phyloP scores from a whole-genome alignment of 2,329 filamentous ascomycete species.

The Ciborinia camelliae region DNA sequence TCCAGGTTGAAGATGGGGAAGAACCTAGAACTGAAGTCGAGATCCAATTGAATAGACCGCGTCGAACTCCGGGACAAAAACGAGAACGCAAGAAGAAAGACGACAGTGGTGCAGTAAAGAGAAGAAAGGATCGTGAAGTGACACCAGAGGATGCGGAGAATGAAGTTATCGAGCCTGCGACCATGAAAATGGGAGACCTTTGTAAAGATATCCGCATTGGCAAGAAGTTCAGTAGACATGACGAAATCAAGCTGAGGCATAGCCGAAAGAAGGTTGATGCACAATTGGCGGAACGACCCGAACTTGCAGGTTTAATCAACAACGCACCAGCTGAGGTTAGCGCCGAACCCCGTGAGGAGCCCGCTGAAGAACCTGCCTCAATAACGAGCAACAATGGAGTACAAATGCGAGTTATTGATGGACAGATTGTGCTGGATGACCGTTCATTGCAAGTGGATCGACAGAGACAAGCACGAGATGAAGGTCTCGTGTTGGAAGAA shows the following conservation, averaged over 20 bases:
- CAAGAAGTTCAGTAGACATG: conserved; percentile 71
- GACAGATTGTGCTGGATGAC: conserved; percentile 69
- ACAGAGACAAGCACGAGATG: conserved; percentile 57
- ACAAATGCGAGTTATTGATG: conserved; percentile 40
- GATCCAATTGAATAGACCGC: conserved; percentile 28
- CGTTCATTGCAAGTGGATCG: conserved; percentile 65
- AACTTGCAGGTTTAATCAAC: conserved; percentile 24
- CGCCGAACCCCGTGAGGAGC: conserved; percentile 13
- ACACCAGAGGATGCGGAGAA: conserved; percentile 64
- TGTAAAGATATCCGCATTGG: conserved; percentile 68
- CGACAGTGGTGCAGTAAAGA: conserved; percentile 34
- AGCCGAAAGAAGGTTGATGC: conserved; percentile 42
- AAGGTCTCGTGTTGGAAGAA: conserved; percentile 51
- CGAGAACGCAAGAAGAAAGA: conserved; percentile 36
- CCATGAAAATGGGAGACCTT: conserved; percentile 69
- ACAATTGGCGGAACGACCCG: conserved; percentile 32
- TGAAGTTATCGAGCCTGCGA: conserved; percentile 60
- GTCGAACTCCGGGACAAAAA: conserved; percentile 23
- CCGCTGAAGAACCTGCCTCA: conserved; percentile 16
- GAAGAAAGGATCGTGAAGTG: conserved; percentile 29
- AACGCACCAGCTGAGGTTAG: conserved; percentile 8
- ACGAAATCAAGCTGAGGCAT: conserved; percentile 67
- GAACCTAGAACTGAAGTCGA: conserved; percentile 30
- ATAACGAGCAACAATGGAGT: conserved; percentile 19
- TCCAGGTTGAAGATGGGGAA: conserved; percentile 26